These are phyloP conservation scores for Boletellus emodensis DNA, from an alignment of 768 basidiomycete species.

Conservation along the genomic window DNA sequence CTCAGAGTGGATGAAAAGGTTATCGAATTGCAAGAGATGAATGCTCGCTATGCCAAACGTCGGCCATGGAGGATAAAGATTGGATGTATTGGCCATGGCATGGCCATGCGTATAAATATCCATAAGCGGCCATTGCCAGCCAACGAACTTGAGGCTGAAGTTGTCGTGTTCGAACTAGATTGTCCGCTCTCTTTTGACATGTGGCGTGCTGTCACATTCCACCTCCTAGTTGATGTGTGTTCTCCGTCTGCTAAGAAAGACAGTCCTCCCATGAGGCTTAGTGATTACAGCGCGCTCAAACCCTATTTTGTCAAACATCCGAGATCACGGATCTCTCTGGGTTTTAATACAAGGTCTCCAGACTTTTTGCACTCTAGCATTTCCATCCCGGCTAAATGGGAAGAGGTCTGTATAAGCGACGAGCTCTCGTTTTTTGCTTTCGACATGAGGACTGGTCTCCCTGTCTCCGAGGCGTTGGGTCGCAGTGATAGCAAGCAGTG, in stretches of 20 bases:
- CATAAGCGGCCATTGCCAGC: conserved; percentile 47
- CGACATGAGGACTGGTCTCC: conserved; percentile 15
- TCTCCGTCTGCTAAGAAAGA: background rate
- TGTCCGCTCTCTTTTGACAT: background rate
- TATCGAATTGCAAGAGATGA: conserved; percentile 22
- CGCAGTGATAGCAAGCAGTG: conserved; percentile 6
- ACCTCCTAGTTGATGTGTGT: conserved; percentile 35
- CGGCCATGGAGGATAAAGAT: fast-evolving
- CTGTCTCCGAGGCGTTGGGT: conserved; percentile 13
- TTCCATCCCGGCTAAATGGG: conserved; percentile 19
- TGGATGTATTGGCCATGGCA: background rate
- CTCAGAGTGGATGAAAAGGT: conserved; percentile 17
- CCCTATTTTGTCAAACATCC: conserved; percentile 1
- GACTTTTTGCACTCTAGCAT: conserved; percentile 33
- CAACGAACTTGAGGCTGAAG: background rate
- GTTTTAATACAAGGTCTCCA: conserved; percentile 34
- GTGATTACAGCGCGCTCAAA: background rate
- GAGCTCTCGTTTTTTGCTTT: conserved; percentile 27
- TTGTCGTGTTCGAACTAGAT: background rate
- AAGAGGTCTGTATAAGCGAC: conserved; percentile 27
- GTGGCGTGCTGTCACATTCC: conserved; percentile 6
- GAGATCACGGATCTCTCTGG: conserved; percentile 33
- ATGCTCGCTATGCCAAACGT: background rate
- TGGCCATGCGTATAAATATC: conserved; percentile 2
- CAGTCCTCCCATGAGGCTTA: background rate